phyloP scores from a whole-genome alignment of 192 early-diverging fungal genomes.

The Backusella tuberculispora region DNA sequence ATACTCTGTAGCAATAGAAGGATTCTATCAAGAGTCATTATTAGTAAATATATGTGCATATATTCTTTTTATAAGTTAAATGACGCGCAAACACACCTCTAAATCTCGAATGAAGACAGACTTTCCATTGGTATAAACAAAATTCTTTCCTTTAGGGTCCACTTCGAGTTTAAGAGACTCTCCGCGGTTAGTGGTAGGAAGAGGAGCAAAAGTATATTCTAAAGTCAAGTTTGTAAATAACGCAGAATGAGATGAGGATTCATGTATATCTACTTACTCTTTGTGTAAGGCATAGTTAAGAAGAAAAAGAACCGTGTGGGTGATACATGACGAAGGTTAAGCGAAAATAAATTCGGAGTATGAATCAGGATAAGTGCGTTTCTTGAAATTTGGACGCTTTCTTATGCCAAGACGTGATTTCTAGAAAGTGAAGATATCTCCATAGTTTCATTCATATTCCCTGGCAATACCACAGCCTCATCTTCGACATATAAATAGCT shows the following conservation, averaged over 20 bases:
- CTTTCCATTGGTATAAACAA: slow-evolving; percentile 91
- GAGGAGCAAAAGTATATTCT: slow-evolving; percentile 71
- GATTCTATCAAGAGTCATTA: slow-evolving; percentile 57
- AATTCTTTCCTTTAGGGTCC: slow-evolving; percentile 80
- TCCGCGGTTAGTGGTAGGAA: slow-evolving; percentile 81
- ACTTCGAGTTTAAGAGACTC: slow-evolving; percentile 79
- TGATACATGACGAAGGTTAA: slow-evolving; percentile 7
- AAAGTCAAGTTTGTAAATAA: neutral
- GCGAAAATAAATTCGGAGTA: neutral
- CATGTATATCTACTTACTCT: neutral
- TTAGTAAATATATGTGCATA: neutral
- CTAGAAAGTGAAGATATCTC: neutral
- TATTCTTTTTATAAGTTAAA: neutral
- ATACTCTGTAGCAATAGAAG: slow-evolving; percentile 80
- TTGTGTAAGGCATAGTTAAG: slow-evolving; percentile 17
- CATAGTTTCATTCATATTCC: neutral
- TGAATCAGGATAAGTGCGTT: neutral
- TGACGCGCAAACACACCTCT: slow-evolving; percentile 48
- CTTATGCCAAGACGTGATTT: neutral
- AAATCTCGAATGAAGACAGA: slow-evolving; percentile 86
- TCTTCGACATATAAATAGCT: too few relatives aligned
- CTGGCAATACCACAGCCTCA: too few relatives aligned
- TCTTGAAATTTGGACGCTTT: neutral
- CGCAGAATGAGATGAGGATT: neutral
- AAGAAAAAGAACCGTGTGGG: neutral